A percentile compares a stretch with the other conserved stretches of the same genome.
Evolutionary conservation across 331 rosid genomes (phyloP).

Genomic region (Cydonia oblonga): DNA sequence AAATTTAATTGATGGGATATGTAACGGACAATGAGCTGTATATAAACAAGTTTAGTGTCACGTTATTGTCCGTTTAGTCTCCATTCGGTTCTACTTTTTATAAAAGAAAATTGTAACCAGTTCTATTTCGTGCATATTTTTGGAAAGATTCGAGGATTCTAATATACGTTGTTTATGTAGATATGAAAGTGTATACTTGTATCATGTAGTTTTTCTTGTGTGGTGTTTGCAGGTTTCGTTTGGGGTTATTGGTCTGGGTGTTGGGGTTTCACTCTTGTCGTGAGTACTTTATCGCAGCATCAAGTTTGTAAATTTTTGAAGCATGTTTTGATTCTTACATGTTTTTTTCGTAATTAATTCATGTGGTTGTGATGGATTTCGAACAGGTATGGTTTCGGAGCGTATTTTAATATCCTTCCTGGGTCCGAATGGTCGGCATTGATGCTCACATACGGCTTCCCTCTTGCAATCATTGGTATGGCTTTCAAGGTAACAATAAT

Average conservation of each 20-base stretch:
- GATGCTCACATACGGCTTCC: conserved; percentile 93
- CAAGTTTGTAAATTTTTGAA: background rate
- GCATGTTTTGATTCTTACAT: background rate
- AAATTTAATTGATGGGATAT: background rate
- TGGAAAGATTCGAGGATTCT: background rate
- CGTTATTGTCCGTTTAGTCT: background rate
- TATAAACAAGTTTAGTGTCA: background rate
- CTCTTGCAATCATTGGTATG: conserved; percentile 99
- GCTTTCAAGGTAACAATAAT: conserved; percentile 68
- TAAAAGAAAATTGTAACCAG: background rate
- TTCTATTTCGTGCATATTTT: background rate
- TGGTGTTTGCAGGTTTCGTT: conserved; percentile 58
- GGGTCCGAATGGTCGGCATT: conserved; percentile 98
- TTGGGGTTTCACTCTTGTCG: conserved; percentile 70
- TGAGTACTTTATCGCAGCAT: conserved; percentile 18
- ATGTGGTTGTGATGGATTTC: background rate
- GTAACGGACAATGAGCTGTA: background rate
- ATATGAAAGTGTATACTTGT: background rate
- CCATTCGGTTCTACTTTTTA: too few relatives aligned
- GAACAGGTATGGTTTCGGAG: conserved; percentile 87
- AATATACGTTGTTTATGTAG: background rate
- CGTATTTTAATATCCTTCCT: conserved; percentile 81
- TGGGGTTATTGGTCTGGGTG: conserved; percentile 65
- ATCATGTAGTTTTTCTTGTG: background rate
- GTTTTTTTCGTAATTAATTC: background rate